A percentile compares a stretch with the other conserved stretches of the same genome.
Evolutionary conservation across 176 grass and related monocot species (phyloP).

Genomic region (Oryza glaberrima): DNA sequence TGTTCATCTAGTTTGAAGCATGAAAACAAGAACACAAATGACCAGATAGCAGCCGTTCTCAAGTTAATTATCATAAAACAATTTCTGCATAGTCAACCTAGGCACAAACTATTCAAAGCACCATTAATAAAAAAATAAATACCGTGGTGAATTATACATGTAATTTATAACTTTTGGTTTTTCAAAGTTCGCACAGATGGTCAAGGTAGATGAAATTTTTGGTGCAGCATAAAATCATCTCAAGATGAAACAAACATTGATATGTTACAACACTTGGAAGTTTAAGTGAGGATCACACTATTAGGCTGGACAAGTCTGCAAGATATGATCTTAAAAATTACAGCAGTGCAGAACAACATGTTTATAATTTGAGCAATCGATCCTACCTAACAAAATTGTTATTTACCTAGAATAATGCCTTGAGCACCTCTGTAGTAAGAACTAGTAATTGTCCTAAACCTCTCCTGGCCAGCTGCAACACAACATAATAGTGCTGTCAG

Average conservation of each 20-base stretch:
- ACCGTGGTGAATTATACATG: background rate
- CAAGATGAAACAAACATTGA: background rate
- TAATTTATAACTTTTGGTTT: constrained; percentile 9
- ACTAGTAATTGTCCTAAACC: constrained; percentile 95
- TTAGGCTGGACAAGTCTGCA: constrained; percentile 1
- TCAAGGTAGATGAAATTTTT: background rate
- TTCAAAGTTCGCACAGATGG: background rate
- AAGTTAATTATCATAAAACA: constrained; percentile 1
- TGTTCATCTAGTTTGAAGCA: constrained; percentile 17
- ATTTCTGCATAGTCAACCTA: constrained; percentile 7
- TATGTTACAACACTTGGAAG: background rate
- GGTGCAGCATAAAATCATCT: background rate
- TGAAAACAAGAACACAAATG: constrained; percentile 1
- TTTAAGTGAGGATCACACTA: background rate
- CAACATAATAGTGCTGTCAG: constrained; percentile 22
- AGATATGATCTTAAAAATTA: background rate
- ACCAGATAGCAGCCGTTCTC: background rate
- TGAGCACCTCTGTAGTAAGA: constrained; percentile 99
- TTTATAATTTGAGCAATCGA: constrained; percentile 31
- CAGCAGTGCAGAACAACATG: background rate
- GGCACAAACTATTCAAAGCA: constrained; percentile 6
- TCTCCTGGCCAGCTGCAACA: constrained; percentile 96
- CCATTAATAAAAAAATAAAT: constrained; percentile 24
- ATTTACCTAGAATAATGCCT: constrained; percentile 97
- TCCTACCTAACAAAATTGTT: background rate